Evolutionary conservation across 345 rosid genomes (phyloP), one percentile per base, ranked within the genome.

Genomic region (Euphorbia lathyris): DNA sequence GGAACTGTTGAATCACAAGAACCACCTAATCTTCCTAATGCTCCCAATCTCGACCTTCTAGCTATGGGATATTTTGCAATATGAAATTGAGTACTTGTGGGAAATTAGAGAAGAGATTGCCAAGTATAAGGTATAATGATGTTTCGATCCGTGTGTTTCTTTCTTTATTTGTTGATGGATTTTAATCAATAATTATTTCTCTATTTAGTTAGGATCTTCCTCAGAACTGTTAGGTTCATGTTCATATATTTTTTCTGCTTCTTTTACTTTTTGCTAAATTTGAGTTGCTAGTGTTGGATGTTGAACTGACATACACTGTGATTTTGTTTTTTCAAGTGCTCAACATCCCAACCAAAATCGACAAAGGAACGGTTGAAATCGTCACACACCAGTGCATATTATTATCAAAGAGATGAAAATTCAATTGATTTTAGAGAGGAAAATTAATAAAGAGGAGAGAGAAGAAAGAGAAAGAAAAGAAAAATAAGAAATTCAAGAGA

Each of bases 311-410:
- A 25, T n/a, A 40, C 30, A 26, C 26, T n/a, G 8, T 29, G 20
- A 4, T 7, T 45, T 12, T 45, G 51, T 3, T 45, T 12, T 34
- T 40, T 45, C 20, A 50, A 72, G 76, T 57, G 65, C 65, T 72
- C 47, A 65, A 58, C 38, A 72, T 72, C 17, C 70, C 76, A n/a
- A 72, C 76, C 26, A 72, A 72, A 62, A 73, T 73, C 48, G 70
- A 75, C 71, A 75, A 70, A 40, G 78, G 78, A 16, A 45, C 78
- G 22, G 74, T 75, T 32, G 78, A 75, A 63, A 75, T 75, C 23
- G n/a, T 69, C 9, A 69, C n/a, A n/a, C 70, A 12, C 70, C 78
- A 23, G 78, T 75, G 43, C 66, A 75, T 20, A 23, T 75, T 32
- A 65, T 68, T 11, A 64, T n/a, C n/a, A n/a, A n/a, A n/a, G n/a